Evolutionary conservation across 208 protist genomes (phyloP), one percentile per base, ranked within the genome.

Genomic region (Phytomonas sp.): DNA sequence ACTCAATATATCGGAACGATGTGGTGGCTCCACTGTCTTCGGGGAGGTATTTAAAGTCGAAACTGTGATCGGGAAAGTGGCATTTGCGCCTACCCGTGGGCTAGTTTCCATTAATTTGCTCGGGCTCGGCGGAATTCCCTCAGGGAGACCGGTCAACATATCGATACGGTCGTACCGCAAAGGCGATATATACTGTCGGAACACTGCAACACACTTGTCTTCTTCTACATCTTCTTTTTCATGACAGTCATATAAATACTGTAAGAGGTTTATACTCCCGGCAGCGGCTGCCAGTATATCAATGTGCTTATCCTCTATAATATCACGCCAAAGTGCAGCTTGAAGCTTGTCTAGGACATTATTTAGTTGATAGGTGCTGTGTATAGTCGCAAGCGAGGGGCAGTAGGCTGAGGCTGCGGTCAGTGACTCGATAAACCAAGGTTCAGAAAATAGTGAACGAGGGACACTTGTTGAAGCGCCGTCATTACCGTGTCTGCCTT

Each of bases 111-210:
- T 49, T 49, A 12, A 49, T 49, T 49, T 49, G 19, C 31, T 32
- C 60, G 29, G 4, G 12, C 40, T 49, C 2, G 40, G 14, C 3
- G 40, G 19, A 60, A 83, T 76, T 7, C 79, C 83, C 49, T 94
- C 88, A 23, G 83, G 81, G 67, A 89, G 45, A 8, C 88, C 88
- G 31, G 77, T 94, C n/a, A 68, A 67, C 23, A 76, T 49, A 63
- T 94, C 81, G 33, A 94, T 80, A 32, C 85, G 88, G 76, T 94
- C 83, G 75, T 94, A 94, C 26, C 82, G 79, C 69, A 88, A 79
- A 29, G 72, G 75, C 36, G 70, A 76, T 62, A 94, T 52, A 16
- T 80, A 78, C 34, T 70, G 40, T 12, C 19, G 40, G 6, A 49
- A 49, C 12, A 49, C 40, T 19, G 40, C 40, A 49, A 12, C 2